Conservation (phyloP, 2,329 filamentous ascomycete species). For the Colletotrichum truncatum region DNA sequence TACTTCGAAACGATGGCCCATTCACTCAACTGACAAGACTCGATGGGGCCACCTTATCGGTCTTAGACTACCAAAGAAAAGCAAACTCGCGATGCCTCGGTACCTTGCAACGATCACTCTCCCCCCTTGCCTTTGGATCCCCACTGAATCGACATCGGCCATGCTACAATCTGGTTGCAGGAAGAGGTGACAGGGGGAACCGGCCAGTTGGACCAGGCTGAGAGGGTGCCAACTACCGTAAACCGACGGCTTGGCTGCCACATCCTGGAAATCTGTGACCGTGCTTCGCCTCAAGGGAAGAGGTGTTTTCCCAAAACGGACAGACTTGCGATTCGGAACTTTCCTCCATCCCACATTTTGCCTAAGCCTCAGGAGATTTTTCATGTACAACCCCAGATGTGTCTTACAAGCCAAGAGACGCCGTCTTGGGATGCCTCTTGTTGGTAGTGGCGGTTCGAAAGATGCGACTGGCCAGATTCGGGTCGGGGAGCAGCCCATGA, state of each 20-base stretch:
- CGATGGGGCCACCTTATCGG: not conserved
- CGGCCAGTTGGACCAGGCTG: not conserved
- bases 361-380: slow-evolving; percentile 10
- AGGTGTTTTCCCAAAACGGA: slow-evolving; percentile 29
- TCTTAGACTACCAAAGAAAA: slow-evolving; percentile 18
- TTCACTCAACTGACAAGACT: not conserved
- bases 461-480: slow-evolving; percentile 15
- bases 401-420: slow-evolving; percentile 14
- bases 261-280: slow-evolving; percentile 13
- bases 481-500: not conserved
- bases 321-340: slow-evolving; percentile 28
- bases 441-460: not conserved
- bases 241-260: slow-evolving; percentile 16
- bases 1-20: not conserved
- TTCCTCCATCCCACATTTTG: not conserved
- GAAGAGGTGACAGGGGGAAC: not conserved
- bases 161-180: not conserved
- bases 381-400: slow-evolving; percentile 5
- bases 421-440: not conserved
- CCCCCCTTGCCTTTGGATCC: not conserved
- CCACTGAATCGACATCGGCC: slow-evolving; percentile 21
- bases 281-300: slow-evolving; percentile 15
- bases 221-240: not conserved
- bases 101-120: not conserved
- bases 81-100: not conserved